Base-by-base conservation (phyloP, 2,329 filamentous ascomycete genomes). In the Alternaria incomplexa region DNA sequence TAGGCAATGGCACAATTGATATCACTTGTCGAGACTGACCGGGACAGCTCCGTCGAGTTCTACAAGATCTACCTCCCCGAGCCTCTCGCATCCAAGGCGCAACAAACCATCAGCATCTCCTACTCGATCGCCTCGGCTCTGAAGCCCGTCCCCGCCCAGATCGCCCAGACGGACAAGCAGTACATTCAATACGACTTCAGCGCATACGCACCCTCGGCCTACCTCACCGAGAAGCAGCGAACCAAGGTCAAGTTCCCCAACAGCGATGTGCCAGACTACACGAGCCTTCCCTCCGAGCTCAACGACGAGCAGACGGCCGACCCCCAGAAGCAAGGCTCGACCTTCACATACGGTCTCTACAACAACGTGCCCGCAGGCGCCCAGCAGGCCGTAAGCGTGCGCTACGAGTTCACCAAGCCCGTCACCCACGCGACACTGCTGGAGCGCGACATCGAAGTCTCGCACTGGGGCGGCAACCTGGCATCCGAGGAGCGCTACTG, bases 391-490 rank as follows among this genome's bases (percentile, higher is more conserved):
- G 89, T 93, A 62, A 88, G 86, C 69, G 90, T 97, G 56, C 92
- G 96, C 65, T 98, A 97, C 81, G 94, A 99, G 81, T 97, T 96
- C 83, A 97, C 92, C 68, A 96, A 95, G 82, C 95, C 96, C 12
- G 85, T 99, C 61, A 91, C 90, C 46, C 92, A 96, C 76, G 88
- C 93, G 54, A 89, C 89, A 32, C 84, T 88, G 15, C 85, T 99
- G 63, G 93, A 98, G 82, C 90, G 96, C 63, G 94, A 98, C 75
- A 84, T 99, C 66, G 96, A 99, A 80, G 91, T 99, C 73, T 97
- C 93, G 78, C 96, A 98, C 81, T 99, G 96, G 96, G 96, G 96
- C 70, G 96, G 96, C 66, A 99, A 99, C 78, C 82, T 98, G 57
- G 96, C 96, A 2, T 93, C 94, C 53, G 96, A 99, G 83, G 96